Evolutionary conservation across 228 moss, liverwort and hornwort genomes (phyloP), one percentile per base, ranked within the genome.

Genomic region (Sphagnum magellanicum): DNA sequence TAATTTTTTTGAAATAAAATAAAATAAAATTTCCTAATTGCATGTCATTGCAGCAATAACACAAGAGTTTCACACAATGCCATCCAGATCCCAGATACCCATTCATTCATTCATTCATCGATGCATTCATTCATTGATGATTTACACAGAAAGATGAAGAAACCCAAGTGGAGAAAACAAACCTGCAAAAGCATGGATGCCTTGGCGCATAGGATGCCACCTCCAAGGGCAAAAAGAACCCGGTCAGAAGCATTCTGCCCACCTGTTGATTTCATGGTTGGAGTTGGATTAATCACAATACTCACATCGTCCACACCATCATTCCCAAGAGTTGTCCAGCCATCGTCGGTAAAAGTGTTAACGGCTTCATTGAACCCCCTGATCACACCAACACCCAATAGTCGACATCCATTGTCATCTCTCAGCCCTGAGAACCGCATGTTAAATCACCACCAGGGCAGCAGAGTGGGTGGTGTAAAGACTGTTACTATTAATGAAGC

Each of bases 351-450:
- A 69, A 93, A 94, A 4, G 93, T 94, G 74, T 98, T 98, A 6
- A 94, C 94, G 51, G 98, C 98, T 65, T 92, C 90, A 50, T 93
- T 93, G 76, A 98, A 98, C 49, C 98, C 98, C 82, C 98, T 98
- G 86, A 71, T 66, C n/a, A 55, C 9, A 8, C 55, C 8, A 81
- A 2, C 85, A 81, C 55, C 9, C 55, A 55, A 32, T 32, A 32
- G 32, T 32, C 3, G 1, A 32, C 32, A 32, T 32, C 32, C 32
- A 32, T 32, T 32, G 32, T 32, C 32, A 32, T 32, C 32, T 32
- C 32, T 32, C 32, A 32, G 3, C 32, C 32, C 32, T 32, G 32
- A 32, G 32, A 32, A 32, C 32, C 32, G 32, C 32, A 32, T 32
- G 32, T 32, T 32, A 32, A 32, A 32, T 32, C 1, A 2, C 32